Percentiles rank a stretch among this genome's conserved stretches.
Conservation (phyloP, 1,139 yeast genomes). For the Suhomyces guaymorum region DNA sequence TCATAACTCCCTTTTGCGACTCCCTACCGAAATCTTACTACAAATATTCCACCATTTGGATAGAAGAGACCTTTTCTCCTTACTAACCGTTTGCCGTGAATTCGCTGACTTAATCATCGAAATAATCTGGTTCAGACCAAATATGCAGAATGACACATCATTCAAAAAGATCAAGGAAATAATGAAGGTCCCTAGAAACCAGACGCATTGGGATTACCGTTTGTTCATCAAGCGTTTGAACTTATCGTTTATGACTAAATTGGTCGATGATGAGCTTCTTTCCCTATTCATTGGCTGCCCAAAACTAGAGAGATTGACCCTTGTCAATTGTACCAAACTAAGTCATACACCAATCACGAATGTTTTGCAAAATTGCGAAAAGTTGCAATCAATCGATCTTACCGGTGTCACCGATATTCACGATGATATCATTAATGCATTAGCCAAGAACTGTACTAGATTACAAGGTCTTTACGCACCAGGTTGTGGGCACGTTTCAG, state of each 20-base stretch:
- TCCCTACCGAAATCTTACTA: constrained; percentile 82
- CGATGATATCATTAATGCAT: constrained; percentile 69
- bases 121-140: constrained; percentile 87
- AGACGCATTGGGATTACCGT: constrained; percentile 73
- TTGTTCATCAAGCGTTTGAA: constrained; percentile 77
- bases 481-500: constrained; percentile 70
- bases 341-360: constrained; percentile 61
- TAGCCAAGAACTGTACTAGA: constrained; percentile 71
- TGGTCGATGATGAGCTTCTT: constrained; percentile 63
- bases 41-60: constrained; percentile 69
- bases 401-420: constrained; percentile 73
- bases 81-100: constrained; percentile 74
- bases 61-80: constrained; percentile 64
- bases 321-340: constrained; percentile 75
- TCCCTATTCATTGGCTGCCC: constrained; percentile 63
- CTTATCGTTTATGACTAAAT: constrained; percentile 69
- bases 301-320: constrained; percentile 79
- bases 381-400: constrained; percentile 82
- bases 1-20: constrained; percentile 49
- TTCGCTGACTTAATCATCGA: constrained; percentile 84
- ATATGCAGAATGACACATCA: constrained; percentile 58
- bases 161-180: constrained; percentile 53
- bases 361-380: constrained; percentile 63
- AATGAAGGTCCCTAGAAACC: constrained; percentile 49
- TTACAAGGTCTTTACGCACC: constrained; percentile 92